phyloP scores from a whole-genome alignment of 768 basidiomycete species.

The Suillus tomentosus region DNA sequence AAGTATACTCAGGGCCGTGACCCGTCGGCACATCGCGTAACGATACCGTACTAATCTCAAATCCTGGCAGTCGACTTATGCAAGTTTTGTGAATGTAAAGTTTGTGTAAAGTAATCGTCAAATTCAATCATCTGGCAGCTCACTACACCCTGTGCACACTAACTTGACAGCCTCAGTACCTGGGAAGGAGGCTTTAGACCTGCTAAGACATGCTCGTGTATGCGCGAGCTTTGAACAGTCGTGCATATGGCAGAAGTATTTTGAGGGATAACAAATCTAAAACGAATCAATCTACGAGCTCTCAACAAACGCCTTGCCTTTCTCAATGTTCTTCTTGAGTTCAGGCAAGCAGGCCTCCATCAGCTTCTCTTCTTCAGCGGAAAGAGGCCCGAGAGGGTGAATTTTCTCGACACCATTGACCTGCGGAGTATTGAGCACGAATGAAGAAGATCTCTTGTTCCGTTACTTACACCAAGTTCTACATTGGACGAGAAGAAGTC shows the following conservation, averaged over 20 bases:
- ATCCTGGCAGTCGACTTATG: neutral
- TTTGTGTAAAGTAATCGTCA: neutral
- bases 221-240: neutral
- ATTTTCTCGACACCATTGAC: conserved; percentile 92
- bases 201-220: neutral
- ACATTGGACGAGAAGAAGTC: conserved; percentile 95
- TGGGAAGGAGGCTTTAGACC: neutral
- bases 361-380: conserved; percentile 82
- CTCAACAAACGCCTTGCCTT: conserved; percentile 81
- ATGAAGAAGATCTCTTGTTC: neutral
- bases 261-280: conserved; percentile 1
- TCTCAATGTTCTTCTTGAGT: conserved; percentile 97
- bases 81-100: neutral
- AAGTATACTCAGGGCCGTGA: neutral
- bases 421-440: conserved; percentile 38
- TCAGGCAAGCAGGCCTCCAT: conserved; percentile 88
- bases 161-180: neutral
- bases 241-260: neutral
- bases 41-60: neutral
- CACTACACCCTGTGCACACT: neutral
- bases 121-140: neutral
- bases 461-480: conserved; percentile 79
- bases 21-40: neutral
- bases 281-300: conserved; percentile 25
- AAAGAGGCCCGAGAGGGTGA: conserved; percentile 76